Evolutionary conservation across 176 grass and related monocot species (phyloP).

Genomic region (Carex littledalei): DNA sequence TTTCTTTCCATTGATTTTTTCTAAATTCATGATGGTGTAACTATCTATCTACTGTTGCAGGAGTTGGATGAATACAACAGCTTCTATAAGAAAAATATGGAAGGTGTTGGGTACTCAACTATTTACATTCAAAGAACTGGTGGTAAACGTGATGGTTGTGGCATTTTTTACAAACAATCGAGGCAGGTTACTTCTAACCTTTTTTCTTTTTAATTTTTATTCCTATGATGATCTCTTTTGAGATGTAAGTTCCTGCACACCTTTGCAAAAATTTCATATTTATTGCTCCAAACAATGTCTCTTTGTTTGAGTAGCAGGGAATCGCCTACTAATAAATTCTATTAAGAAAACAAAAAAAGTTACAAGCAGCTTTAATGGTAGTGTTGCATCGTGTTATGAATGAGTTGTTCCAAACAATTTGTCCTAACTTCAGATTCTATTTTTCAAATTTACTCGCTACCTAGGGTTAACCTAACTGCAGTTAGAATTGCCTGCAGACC

Average conservation of each 20-base stretch:
- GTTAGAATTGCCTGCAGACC: neutral
- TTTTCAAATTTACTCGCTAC: neutral
- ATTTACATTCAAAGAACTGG: slow-evolving; percentile 90
- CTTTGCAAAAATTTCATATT: slow-evolving; percentile 5
- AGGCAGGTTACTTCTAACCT: slow-evolving; percentile 31
- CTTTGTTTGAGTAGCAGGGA: neutral
- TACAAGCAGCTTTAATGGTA: neutral
- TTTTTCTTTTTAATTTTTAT: neutral
- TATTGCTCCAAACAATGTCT: neutral
- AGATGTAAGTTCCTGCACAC: neutral
- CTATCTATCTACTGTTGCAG: slow-evolving; percentile 37
- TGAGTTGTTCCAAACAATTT: neutral
- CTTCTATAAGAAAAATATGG: slow-evolving; percentile 92
- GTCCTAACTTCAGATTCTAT: neutral
- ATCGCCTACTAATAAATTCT: neutral
- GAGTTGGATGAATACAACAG: slow-evolving; percentile 86
- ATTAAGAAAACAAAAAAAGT: neutral
- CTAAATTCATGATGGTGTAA: slow-evolving; percentile 19
- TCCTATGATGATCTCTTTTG: neutral
- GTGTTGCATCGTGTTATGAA: neutral
- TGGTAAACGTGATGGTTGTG: slow-evolving; percentile 83
- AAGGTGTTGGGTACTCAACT: slow-evolving; percentile 72
- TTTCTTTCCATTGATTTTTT: slow-evolving; percentile 2
- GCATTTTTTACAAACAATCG: slow-evolving; percentile 77
- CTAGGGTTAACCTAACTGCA: neutral